Evolutionary conservation across 306 rosid genomes (phyloP), one percentile per base, ranked within the genome.

Genomic region (Lupinus albus): DNA sequence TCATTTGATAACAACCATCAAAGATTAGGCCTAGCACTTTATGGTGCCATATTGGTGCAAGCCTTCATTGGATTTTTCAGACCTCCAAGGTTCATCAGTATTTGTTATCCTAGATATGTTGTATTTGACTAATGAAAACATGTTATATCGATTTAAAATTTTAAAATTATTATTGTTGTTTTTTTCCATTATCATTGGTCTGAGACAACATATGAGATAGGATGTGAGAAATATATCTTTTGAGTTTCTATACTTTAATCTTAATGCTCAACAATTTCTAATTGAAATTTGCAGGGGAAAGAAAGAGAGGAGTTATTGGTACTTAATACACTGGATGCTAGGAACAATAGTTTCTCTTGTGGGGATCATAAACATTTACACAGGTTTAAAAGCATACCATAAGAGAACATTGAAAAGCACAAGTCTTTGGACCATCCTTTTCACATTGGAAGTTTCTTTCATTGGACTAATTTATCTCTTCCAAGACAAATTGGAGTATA

Each of bases 11-110:
- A 93, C 78, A 70, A 42, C 59, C 99, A 93, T 72, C 97, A 93
- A 79, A 90, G 93, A 82, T 48, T 93, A 76, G 99, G 99, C 14
- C 86, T 93, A 18, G 92, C 84, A 45, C 96, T 93, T 76, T 93
- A 93, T 70, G 80, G 51, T 77, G 96, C 85, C 17, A 62, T 90
- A 1, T 75, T 88, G 84, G 51, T 82, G 17, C 99, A 93, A 84
- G 86, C 83, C 49, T 77, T 82, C 64, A 61, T 86, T 12, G 99
- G 99, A 15, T 79, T 88, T 66, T 80, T 90, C 88, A 88, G 99
- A 82, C 99, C 99, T 76, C 92, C 75, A 28, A 89, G 96, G 98
- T 82, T 85, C 56, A 58, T 51, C 7, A 55, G 25, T 38, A 39
- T 52, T 33, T 33, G 17, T n/a, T n/a, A n/a, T n/a, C n/a, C n/a